Evolutionary conservation across 768 basidiomycete genomes (phyloP), one percentile per base, ranked within the genome.

Genomic region (Podaxis sp.): DNA sequence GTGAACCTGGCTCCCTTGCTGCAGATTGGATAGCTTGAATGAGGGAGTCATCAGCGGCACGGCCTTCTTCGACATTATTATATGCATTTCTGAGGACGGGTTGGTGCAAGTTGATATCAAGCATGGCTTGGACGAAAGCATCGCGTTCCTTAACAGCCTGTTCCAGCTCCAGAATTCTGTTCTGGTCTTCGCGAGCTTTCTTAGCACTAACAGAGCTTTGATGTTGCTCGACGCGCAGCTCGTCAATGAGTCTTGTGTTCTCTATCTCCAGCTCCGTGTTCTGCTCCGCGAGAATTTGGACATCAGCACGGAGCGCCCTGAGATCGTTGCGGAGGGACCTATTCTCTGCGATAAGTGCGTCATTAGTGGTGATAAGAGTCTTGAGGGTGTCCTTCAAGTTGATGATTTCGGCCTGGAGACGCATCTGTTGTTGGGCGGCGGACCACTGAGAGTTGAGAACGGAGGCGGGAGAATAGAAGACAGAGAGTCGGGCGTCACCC

Each of bases 11-110:
- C 33, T 75, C 74, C 7, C 75, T 67, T 40, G 78, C 74, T 6
- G 82, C 81, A 51, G 74, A 71, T 63, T 73, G 75, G 63, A 84
- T 80, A 1, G 81, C 76, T 13, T 77, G 69, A 22, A 82, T 72
- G 28, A 85, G 68, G 2, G 77, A 76, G 19, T 79, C 73, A 48
- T 84, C 81, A 2, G 79, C 68, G 42, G 72, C 66, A 22, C 69
- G 68, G 24, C 77, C 79, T 9, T 71, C 68, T 28, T 70, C 66
- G 7, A 78, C 58, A 2, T 71, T 63, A 19, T 64, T 66, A 48
- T 72, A 70, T 7, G 77, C 77, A 39, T 67, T 68, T 19, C 67
- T 68, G 22, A 79, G 66, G 8, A 76, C 71, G 36, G 72, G 71
- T 2, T 74, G 72, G 55, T 76, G 71, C 13, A 77, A 66, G 15